Base-by-base conservation (phyloP, 805 yeast species). In the Kuraishia borneana region DNA sequence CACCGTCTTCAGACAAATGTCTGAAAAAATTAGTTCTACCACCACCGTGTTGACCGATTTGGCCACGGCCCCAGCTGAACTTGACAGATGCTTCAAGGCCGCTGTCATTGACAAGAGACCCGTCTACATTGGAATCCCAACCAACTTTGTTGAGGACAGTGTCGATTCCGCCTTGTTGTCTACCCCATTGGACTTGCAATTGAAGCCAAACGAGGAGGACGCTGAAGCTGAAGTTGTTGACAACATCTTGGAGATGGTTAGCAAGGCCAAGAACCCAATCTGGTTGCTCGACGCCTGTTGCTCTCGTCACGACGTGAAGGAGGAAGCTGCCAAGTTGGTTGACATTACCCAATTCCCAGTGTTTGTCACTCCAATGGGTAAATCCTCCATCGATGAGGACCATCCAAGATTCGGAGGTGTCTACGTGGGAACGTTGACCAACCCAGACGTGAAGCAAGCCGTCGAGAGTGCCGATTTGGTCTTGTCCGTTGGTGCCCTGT, bases 281-380 rank as follows among this genome's bases (percentile, higher is more conserved):
- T 71, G 84, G 48, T 65, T 83, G 47, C 84, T 83, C 31, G 95
- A 83, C 62, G 94, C 94, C 31, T 83, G 95, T 68, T 84, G 88
- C 39, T 62, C 78, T 32, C 71, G 94, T 61, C 94, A 83, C 60
- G 63, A 66, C 43, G 81, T 77, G 43, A 68, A 66, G 50, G 56
- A 57, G n/a, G 83, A 77, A 56, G 78, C 82, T 39, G 63, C 60
- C 41, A 58, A 66, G 45, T 68, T 83, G 52, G 77, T 79, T 33
- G 70, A 71, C 37, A 54, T 61, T 39, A 81, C 94, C 33, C 74
- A 79, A 54, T 83, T 76, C 75, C 89, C 92, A 31, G 78, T 80
- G 32, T 83, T 74, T 58, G 79, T 79, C 37, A 84, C 95, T 35
- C 94, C 95, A 47, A 82, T 83, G 92, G 95, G 94, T 60, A 83